Evolutionary conservation across 1,139 yeast genomes (phyloP).

Genomic region (Wickerhamomyces sp.): DNA sequence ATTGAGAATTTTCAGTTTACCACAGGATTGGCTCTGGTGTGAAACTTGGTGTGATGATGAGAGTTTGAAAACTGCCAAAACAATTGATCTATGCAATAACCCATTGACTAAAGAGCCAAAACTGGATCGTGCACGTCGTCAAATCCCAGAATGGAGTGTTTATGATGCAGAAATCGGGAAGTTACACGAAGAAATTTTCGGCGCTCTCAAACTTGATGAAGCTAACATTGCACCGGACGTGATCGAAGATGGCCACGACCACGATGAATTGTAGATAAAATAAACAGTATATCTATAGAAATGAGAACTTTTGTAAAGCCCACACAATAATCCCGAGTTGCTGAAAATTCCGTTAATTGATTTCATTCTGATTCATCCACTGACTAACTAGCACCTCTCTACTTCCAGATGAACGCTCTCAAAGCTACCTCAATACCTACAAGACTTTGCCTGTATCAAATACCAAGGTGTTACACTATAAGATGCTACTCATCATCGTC

Average conservation of each 20-base stretch:
- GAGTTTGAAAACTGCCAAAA: constrained; percentile 55
- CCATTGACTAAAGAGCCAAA: constrained; percentile 79
- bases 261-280: constrained; percentile 9
- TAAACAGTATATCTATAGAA: too few relatives aligned
- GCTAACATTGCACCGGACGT: background rate
- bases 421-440: too few relatives aligned
- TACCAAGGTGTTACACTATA: background rate
- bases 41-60: constrained; percentile 89
- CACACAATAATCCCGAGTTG: too few relatives aligned
- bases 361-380: too few relatives aligned
- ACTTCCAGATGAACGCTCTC: too few relatives aligned
- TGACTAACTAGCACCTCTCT: too few relatives aligned
- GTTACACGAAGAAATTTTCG: constrained; percentile 22
- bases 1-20: constrained; percentile 66
- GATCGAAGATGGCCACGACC: constrained; percentile 1
- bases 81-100: constrained; percentile 80
- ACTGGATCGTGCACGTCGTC: constrained; percentile 66
- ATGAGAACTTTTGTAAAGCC: too few relatives aligned
- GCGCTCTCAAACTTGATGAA: background rate
- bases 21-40: constrained; percentile 90
- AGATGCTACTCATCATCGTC: background rate
- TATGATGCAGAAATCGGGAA: constrained; percentile 53
- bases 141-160: constrained; percentile 70
- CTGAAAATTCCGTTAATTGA: too few relatives aligned
- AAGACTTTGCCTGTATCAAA: background rate